Evolutionary conservation across 257 asterid species (phyloP).

Genomic region (Solanum rostratum): DNA sequence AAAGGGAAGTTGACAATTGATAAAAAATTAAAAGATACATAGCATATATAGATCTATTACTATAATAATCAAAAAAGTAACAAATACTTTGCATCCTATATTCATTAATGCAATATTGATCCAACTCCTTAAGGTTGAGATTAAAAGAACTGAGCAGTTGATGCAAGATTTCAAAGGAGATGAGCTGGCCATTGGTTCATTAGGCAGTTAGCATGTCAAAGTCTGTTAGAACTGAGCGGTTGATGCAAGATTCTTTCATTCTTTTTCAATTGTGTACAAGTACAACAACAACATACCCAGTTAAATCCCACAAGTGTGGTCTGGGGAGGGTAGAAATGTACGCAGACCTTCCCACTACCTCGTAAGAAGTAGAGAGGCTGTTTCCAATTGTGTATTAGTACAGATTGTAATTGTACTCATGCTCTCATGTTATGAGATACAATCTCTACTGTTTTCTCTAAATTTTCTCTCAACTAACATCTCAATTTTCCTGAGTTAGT

Average conservation of each 20-base stretch:
- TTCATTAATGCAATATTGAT: not conserved
- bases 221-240: not conserved
- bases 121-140: not conserved
- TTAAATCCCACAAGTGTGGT: too few relatives aligned
- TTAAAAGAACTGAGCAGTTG: not conserved
- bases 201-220: not conserved
- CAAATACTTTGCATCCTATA: not conserved
- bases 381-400: not conserved
- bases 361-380: too few relatives aligned
- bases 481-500: not conserved
- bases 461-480: not conserved
- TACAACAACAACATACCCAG: too few relatives aligned
- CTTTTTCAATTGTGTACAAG: not conserved
- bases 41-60: not conserved
- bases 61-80: not conserved
- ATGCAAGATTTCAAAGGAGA: not conserved
- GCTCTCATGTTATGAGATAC: not conserved
- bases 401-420: not conserved
- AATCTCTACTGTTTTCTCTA: not conserved
- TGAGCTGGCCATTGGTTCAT: not conserved
- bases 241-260: too few relatives aligned
- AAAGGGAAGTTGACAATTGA: not conserved
- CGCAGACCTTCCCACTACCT: too few relatives aligned
- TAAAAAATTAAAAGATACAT: not conserved
- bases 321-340: too few relatives aligned